These are phyloP conservation scores for Sclerotiophoma versabilis DNA, from an alignment of 2,329 filamentous ascomycete species.

Conservation along the genomic window DNA sequence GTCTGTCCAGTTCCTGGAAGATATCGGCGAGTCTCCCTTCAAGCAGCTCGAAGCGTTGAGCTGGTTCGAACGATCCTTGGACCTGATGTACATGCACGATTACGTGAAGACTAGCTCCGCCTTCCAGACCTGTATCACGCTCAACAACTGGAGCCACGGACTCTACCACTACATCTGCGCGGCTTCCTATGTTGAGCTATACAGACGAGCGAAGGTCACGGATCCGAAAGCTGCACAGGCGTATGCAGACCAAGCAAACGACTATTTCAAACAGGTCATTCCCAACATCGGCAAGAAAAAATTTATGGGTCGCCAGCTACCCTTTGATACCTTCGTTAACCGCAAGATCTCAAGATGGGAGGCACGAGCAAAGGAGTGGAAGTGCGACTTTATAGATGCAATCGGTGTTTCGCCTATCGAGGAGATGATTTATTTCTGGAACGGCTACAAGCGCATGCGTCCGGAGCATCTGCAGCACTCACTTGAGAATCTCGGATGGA, in stretches of 20 bases:
- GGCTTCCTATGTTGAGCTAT: constrained; percentile 79
- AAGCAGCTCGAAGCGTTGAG: constrained; percentile 87
- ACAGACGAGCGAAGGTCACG: constrained; percentile 64
- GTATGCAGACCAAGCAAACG: constrained; percentile 63
- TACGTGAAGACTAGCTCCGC: constrained; percentile 76
- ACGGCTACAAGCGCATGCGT: constrained; percentile 83
- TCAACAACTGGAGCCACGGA: constrained; percentile 87
- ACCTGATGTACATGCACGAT: constrained; percentile 78
- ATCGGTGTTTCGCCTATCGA: constrained; percentile 80
- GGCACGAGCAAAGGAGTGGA: constrained; percentile 71
- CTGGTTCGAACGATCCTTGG: constrained; percentile 82
- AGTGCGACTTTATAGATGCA: constrained; percentile 74
- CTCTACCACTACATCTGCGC: constrained; percentile 91
- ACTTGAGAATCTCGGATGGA: constrained; percentile 70
- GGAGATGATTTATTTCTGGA: constrained; percentile 96
- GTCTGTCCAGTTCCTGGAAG: constrained; percentile 70
- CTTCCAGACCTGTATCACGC: constrained; percentile 65
- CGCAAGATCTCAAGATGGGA: constrained; percentile 92
- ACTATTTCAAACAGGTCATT: constrained; percentile 75
- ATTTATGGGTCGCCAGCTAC: constrained; percentile 87
- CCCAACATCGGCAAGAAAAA: constrained; percentile 81
- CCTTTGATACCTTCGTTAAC: constrained; percentile 84
- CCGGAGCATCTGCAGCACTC: constrained; percentile 68
- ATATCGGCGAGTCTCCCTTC: constrained; percentile 71
- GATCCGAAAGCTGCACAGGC: constrained; percentile 53